Base-by-base conservation (phyloP, 441 rosid genomes). In the Daphne laureola region DNA sequence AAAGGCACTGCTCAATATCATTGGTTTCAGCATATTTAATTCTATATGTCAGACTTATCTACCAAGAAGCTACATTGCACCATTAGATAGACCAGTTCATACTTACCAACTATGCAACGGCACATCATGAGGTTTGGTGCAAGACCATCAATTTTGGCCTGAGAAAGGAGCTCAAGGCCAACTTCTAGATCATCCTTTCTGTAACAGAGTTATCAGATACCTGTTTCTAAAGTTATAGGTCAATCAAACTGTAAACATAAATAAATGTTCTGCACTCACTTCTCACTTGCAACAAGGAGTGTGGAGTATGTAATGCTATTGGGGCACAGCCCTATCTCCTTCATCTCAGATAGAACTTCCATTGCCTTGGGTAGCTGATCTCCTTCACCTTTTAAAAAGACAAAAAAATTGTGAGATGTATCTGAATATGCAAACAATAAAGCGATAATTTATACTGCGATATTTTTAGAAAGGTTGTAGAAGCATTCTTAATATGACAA, bases 151-250 rank as follows among this genome's bases (percentile, higher is more conserved):
- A 65, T 65, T 74, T 81, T 87, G 51, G 90, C 90, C 74, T 73
- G 81, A 59, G 87, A 80, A 56, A 78, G 75, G 57, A 91, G 86
- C 71, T 53, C 68, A 46, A 64, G 73, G 49, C 87, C 95, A 49
- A 57, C 78, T 61, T 83, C 93, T 48, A 86, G 59, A 79, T 91
- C 95, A 74, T 80, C 92, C 65, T 77, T 79, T 68, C 98, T 91
- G 64, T 70, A 70, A 57, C 38, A 43, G 50, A 17, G 31, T 23
- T 46, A 69, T 49, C 12, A 53, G 58, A 53, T 53, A 14, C 67
- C 11, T 46, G 16, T 44, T 17, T 52, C 57, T 13, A 17, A 46
- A 54, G 50, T 49, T 56, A 25, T 14, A 58, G 49, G 14, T 46
- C 46, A 43, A 62, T 27, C 54, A 66, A 68, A 62, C 27, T 55